Conservation (phyloP, 306 rosid genomes). For the Pachyrhizus erosus region DNA sequence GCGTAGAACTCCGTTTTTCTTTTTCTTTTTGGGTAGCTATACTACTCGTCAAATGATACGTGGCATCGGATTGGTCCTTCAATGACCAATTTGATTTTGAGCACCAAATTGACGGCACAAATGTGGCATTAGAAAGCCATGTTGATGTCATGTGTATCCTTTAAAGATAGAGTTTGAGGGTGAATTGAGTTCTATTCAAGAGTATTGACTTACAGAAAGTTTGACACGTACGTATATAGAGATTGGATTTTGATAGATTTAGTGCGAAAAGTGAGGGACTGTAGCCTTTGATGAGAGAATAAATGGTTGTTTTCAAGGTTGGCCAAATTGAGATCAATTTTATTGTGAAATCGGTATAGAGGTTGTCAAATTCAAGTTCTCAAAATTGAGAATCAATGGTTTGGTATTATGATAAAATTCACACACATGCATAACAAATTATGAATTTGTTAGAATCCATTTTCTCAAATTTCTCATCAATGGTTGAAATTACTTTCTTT, state of each 20-base stretch:
- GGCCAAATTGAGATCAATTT: not conserved
- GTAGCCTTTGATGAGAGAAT: not conserved
- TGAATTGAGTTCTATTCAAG: not conserved
- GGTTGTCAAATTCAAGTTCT: not conserved
- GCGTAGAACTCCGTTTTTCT: not conserved
- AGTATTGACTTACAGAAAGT: not conserved
- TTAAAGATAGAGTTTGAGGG: not conserved
- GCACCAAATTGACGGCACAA: not conserved
- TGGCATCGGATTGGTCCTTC: not conserved
- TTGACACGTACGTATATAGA: not conserved
- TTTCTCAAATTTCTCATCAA: not conserved
- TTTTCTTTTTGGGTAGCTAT: not conserved
- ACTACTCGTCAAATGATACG: not conserved
- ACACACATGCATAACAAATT: not conserved
- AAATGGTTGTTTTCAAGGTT: not conserved
- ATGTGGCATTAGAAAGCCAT: not conserved
- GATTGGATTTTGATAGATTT: constrained; percentile 1
- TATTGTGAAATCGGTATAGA: not conserved
- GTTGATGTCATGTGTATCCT: not conserved
- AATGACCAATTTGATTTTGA: not conserved
- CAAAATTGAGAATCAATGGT: constrained; percentile 12
- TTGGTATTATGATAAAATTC: not conserved
- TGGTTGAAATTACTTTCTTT: not conserved
- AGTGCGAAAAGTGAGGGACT: constrained; percentile 12
- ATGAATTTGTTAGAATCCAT: not conserved